A percentile compares a stretch with the other conserved stretches of the same genome.
Evolutionary conservation across 169 alveolate species (phyloP).

Genomic region (Theileria annulata): DNA sequence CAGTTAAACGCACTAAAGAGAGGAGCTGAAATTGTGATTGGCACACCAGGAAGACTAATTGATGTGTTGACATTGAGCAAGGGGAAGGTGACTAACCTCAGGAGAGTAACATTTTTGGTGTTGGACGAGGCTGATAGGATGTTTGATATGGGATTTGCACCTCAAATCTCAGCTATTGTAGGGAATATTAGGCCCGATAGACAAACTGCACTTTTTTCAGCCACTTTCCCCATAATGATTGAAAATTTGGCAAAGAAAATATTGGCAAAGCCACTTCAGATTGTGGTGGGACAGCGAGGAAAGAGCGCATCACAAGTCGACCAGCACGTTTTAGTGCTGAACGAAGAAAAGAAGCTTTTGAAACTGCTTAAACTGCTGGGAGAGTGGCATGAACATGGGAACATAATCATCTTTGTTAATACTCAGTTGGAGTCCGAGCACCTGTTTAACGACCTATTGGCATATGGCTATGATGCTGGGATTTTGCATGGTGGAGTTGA

Average conservation of each 20-base stretch:
- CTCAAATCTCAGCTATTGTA: conserved; percentile 92
- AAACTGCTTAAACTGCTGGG: conserved; percentile 93
- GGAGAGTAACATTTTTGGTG: conserved; percentile 93
- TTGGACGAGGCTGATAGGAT: conserved; percentile 98
- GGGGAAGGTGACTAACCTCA: conserved; percentile 90
- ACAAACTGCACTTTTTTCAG: conserved; percentile 97
- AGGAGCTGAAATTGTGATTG: conserved; percentile 95
- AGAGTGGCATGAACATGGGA: conserved; percentile 94
- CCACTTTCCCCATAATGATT: conserved; percentile 96
- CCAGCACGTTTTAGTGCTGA: conserved; percentile 90
- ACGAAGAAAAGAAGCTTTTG: conserved; percentile 82
- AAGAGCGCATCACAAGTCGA: conserved; percentile 90
- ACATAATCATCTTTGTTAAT: conserved; percentile 94
- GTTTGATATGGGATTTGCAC: conserved; percentile 97
- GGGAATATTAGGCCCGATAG: conserved; percentile 90
- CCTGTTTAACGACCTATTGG: conserved; percentile 81
- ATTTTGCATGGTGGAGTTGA: conserved; percentile 98
- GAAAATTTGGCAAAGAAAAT: conserved; percentile 94
- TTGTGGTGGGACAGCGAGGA: conserved; percentile 90
- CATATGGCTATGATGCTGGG: conserved; percentile 87
- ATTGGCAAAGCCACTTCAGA: conserved; percentile 94
- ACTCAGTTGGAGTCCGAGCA: conserved; percentile 96
- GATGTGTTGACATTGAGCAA: conserved; percentile 90
- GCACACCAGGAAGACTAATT: conserved; percentile 97
- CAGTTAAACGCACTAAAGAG: conserved; percentile 88